phyloP scores from a whole-genome alignment of 1,139 yeast species.

The Suhomyces panamericanus region DNA sequence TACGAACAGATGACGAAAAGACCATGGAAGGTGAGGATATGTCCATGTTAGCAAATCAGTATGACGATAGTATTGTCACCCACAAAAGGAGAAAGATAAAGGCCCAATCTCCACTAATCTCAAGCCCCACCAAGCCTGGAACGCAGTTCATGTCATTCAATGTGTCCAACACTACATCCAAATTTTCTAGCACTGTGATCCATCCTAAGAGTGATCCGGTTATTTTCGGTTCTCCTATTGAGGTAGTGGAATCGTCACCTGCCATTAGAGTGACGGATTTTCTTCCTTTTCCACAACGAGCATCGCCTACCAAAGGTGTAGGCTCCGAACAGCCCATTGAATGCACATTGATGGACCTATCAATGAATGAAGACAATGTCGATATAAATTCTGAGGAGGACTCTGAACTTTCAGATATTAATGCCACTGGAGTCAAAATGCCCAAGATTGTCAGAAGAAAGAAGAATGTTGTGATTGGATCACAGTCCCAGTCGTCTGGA shows the following conservation, averaged over 20 bases:
- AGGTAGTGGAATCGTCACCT: conserved; percentile 19
- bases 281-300: conserved; percentile 11
- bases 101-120: conserved; percentile 1
- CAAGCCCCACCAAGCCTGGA: conserved; percentile 6
- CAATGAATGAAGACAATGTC: neutral
- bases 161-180: conserved; percentile 7
- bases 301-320: conserved; percentile 17
- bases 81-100: conserved; percentile 13
- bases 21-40: conserved; percentile 4
- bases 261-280: conserved; percentile 9
- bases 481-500: conserved; percentile 3
- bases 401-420: conserved; percentile 4
- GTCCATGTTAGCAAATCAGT: conserved; percentile 6
- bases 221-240: conserved; percentile 14
- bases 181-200: conserved; percentile 4
- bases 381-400: neutral
- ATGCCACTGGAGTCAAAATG: conserved; percentile 3
- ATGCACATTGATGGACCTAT: conserved; percentile 5
- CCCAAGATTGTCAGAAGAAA: conserved; percentile 9
- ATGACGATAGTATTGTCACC: conserved; percentile 18
- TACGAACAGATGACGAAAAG: conserved; percentile 18
- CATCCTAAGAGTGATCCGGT: conserved; percentile 14
- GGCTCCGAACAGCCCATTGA: neutral
- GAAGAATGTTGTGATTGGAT: conserved; percentile 11
- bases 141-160: conserved; percentile 10